phyloP scores from a whole-genome alignment of 129 eudicot species.

The Tagetes patula region DNA sequence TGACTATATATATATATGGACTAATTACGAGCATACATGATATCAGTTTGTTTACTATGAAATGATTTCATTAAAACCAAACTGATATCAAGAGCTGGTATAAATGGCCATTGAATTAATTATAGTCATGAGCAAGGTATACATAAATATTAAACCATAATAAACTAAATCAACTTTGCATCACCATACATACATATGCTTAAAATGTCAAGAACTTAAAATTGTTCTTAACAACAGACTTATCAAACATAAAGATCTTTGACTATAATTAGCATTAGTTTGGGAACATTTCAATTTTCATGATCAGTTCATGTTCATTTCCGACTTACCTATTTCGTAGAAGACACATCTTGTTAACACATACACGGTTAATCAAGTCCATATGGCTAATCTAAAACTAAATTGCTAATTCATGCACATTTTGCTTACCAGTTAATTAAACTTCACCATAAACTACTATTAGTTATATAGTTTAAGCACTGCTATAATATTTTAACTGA shows the following conservation, averaged over 20 bases:
- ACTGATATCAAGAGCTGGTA: not conserved
- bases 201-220: not conserved
- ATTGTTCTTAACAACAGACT: not conserved
- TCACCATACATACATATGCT: not conserved
- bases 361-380: not conserved
- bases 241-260: not conserved
- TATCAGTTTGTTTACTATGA: not conserved
- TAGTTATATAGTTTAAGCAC: not conserved
- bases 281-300: not conserved
- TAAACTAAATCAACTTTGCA: not conserved
- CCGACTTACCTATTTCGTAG: not conserved
- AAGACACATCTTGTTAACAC: conserved; percentile 1
- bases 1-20: not conserved
- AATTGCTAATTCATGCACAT: conserved; percentile 5
- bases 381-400: not conserved
- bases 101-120: too few species aligned
- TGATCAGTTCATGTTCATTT: not conserved
- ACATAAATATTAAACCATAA: not conserved
- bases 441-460: conserved; percentile 13
- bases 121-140: too few species aligned
- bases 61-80: not conserved
- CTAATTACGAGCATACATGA: not conserved
- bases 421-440: conserved; percentile 15
- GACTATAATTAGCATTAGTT: not conserved
- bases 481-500: not conserved